Evolutionary conservation across 2,329 filamentous ascomycete species (phyloP).

Genomic region (Lasiodiplodia sp.): DNA sequence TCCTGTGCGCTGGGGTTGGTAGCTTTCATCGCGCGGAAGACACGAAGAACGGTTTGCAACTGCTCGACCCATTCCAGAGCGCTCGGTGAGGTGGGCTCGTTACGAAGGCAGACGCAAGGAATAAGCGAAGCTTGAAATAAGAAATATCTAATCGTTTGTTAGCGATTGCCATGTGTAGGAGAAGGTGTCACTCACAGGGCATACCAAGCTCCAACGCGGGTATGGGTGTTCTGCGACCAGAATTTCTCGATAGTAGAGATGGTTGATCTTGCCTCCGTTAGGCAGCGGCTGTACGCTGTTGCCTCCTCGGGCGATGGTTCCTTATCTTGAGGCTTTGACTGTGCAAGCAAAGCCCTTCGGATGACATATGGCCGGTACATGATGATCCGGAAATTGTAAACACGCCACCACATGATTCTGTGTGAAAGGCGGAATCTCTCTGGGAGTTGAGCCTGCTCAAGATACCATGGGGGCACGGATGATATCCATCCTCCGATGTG

Average conservation of each 20-base stretch:
- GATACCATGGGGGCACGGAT: constrained; percentile 48
- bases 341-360: constrained; percentile 41
- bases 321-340: constrained; percentile 33
- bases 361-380: constrained; percentile 58
- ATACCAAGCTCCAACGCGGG: constrained; percentile 55
- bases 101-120: constrained; percentile 57
- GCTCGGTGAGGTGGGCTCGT: constrained; percentile 47
- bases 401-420: constrained; percentile 54
- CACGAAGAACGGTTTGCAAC: constrained; percentile 47
- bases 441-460: constrained; percentile 42
- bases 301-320: constrained; percentile 33
- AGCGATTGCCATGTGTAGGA: neutral
- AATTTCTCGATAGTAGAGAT: constrained; percentile 50
- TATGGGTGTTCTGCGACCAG: constrained; percentile 49
- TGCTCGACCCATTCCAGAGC: constrained; percentile 53
- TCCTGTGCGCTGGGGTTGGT: constrained; percentile 52
- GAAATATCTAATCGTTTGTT: constrained; percentile 39
- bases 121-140: constrained; percentile 60
- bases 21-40: constrained; percentile 47
- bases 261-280: constrained; percentile 51
- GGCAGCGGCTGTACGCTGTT: constrained; percentile 47
- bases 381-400: constrained; percentile 56
- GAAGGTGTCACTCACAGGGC: constrained; percentile 44
- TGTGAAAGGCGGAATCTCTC: constrained; percentile 50
- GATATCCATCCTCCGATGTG: constrained; percentile 50